Conservation (phyloP, 345 rosid genomes). For the Kandelia obovata region DNA sequence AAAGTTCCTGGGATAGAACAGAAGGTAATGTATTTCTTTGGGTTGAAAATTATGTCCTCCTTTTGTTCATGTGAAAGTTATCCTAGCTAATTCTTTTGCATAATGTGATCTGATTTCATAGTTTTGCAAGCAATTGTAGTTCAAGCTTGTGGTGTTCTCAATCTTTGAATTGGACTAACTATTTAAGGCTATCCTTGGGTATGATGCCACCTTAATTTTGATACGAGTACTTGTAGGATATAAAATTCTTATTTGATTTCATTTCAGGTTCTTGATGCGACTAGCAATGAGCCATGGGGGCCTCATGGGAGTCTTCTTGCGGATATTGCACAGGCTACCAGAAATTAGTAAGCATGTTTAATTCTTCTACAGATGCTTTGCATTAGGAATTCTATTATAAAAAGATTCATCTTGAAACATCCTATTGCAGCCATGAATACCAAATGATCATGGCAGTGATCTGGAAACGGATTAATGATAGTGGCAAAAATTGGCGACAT, state of each 20-base stretch:
- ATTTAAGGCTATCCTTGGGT: background rate
- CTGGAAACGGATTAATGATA: constrained; percentile 86
- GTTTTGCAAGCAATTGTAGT: too few species aligned
- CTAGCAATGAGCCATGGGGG: constrained; percentile 97
- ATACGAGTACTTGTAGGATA: too few species aligned
- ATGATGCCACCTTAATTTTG: too few species aligned
- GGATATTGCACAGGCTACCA: constrained; percentile 75
- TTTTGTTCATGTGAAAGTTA: background rate
- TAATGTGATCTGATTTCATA: too few species aligned
- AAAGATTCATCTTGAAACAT: constrained; percentile 14
- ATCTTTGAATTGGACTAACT: background rate
- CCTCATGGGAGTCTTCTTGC: constrained; percentile 91
- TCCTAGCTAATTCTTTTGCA: background rate
- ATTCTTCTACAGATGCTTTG: constrained; percentile 14
- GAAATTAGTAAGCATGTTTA: constrained; percentile 64
- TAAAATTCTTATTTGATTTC: background rate
- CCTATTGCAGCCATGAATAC: constrained; percentile 74
- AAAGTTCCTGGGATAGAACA: constrained; percentile 95
- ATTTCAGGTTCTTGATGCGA: constrained; percentile 89
- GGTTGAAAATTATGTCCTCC: too few species aligned
- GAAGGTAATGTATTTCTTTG: constrained; percentile 45
- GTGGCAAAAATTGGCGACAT: constrained; percentile 97
- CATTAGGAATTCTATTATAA: constrained; percentile 6
- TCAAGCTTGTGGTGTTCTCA: background rate
- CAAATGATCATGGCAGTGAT: constrained; percentile 78